Percentiles rank a stretch among this genome's conserved stretches.
phyloP scores from a whole-genome alignment of 495 filamentous ascomycete genomes.

The Friedmanniomyces endolithicus region DNA sequence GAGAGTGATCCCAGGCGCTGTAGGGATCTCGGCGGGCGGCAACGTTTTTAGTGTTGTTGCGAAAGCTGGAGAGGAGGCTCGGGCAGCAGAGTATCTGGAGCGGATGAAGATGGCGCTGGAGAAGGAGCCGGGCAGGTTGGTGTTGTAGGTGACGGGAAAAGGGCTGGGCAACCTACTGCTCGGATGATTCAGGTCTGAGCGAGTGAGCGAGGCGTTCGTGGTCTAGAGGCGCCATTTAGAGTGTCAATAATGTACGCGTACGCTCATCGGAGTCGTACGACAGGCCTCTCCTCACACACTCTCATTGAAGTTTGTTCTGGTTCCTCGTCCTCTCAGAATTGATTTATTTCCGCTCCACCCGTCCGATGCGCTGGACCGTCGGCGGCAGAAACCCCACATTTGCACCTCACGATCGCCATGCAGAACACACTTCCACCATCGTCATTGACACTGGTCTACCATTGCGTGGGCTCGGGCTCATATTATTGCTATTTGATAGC shows the following conservation, averaged over 20 bases:
- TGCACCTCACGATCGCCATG: neutral
- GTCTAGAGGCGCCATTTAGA: too few species aligned
- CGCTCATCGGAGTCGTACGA: too few species aligned
- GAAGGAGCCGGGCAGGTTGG: conserved; percentile 65
- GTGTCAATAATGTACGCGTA: too few species aligned
- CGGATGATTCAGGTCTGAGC: too few species aligned
- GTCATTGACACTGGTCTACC: neutral
- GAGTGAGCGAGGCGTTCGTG: conserved; percentile 7
- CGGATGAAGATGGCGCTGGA: conserved; percentile 72
- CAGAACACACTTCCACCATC: neutral
- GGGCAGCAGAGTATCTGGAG: conserved; percentile 69
- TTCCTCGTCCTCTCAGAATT: too few species aligned
- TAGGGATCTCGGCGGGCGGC: conserved; percentile 34
- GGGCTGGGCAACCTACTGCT: too few species aligned
- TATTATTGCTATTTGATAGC: too few species aligned
- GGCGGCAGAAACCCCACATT: neutral
- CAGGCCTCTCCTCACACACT: too few species aligned
- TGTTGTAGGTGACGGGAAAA: conserved; percentile 43
- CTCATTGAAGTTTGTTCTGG: too few species aligned
- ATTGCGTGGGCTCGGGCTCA: neutral
- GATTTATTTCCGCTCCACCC: neutral
- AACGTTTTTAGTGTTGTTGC: conserved; percentile 76
- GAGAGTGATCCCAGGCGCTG: conserved; percentile 21
- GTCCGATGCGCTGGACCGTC: neutral
- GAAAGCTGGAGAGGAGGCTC: conserved; percentile 60